These are phyloP conservation scores for Neofusicoccum parvum DNA, from an alignment of 2,329 filamentous ascomycete species.

Conservation along the genomic window DNA sequence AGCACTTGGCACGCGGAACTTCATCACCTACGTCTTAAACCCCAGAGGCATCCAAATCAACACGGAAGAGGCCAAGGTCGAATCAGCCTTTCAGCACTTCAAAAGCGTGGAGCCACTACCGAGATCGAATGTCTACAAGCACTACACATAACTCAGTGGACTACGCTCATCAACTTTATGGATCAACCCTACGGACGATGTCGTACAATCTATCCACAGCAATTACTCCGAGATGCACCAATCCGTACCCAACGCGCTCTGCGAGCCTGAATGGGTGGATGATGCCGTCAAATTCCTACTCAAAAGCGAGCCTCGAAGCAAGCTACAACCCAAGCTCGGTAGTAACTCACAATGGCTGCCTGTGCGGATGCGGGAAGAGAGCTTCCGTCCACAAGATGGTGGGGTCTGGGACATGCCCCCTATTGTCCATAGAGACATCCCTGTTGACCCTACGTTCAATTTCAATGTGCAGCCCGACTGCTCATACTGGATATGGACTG, in stretches of 20 bases:
- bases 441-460: neutral
- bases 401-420: neutral
- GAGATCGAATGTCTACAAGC: neutral
- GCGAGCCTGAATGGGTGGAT: neutral
- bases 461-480: neutral
- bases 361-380: neutral
- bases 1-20: neutral
- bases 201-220: neutral
- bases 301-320: neutral
- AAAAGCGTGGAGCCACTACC: neutral
- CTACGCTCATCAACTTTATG: neutral
- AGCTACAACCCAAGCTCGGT: neutral
- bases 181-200: neutral
- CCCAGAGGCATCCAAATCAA: neutral
- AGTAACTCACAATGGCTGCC: neutral
- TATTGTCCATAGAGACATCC: neutral
- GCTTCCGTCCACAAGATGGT: neutral
- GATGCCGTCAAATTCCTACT: conserved; percentile 1
- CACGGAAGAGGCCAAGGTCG: neutral
- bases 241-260: neutral
- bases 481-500: neutral
- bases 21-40: neutral
- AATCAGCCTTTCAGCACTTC: neutral
- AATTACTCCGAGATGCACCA: conserved; percentile 3
- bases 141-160: neutral